Conservation (phyloP, 1,284 basidiomycete genomes). For the Coniferiporia weirii region DNA sequence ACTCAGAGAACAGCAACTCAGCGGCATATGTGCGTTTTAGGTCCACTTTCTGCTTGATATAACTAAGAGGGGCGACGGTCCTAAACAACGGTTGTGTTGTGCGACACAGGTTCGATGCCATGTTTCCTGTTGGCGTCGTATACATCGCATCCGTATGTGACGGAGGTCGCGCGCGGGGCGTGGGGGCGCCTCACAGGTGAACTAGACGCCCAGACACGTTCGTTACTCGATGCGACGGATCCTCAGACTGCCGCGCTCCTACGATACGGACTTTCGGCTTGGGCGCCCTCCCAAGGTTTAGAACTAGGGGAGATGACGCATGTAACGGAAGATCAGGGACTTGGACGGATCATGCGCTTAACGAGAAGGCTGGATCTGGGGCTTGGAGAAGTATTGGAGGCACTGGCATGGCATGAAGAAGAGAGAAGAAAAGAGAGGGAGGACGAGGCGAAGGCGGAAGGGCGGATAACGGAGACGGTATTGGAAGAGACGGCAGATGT, state of each 20-base stretch:
- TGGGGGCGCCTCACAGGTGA: slow-evolving; percentile 68
- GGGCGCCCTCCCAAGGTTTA: slow-evolving; percentile 1
- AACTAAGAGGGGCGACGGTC: background rate
- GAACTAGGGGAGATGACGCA: slow-evolving; percentile 23
- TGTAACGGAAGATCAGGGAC: slow-evolving; percentile 38
- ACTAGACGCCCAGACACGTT: slow-evolving; percentile 62
- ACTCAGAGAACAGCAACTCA: slow-evolving; percentile 59
- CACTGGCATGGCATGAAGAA: slow-evolving; percentile 14
- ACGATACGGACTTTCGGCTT: slow-evolving; percentile 11
- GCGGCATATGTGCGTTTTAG: slow-evolving; percentile 61
- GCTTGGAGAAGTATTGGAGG: slow-evolving; percentile 43
- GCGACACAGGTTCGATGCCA: slow-evolving; percentile 55
- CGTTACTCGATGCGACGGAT: slow-evolving; percentile 43
- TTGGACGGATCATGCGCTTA: slow-evolving; percentile 71
- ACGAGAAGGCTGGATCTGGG: slow-evolving; percentile 69
- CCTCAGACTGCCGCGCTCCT: slow-evolving; percentile 12
- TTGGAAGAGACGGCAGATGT: background rate
- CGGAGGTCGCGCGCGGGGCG: slow-evolving; percentile 54
- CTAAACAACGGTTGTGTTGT: background rate
- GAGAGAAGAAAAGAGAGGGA: background rate
- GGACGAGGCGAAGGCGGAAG: background rate
- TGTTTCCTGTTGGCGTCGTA: slow-evolving; percentile 70
- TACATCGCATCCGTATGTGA: slow-evolving; percentile 37
- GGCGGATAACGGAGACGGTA: too few species aligned
- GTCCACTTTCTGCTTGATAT: background rate